Evolutionary conservation across 495 filamentous ascomycete species (phyloP).

Genomic region (Penicillium chermesinum): DNA sequence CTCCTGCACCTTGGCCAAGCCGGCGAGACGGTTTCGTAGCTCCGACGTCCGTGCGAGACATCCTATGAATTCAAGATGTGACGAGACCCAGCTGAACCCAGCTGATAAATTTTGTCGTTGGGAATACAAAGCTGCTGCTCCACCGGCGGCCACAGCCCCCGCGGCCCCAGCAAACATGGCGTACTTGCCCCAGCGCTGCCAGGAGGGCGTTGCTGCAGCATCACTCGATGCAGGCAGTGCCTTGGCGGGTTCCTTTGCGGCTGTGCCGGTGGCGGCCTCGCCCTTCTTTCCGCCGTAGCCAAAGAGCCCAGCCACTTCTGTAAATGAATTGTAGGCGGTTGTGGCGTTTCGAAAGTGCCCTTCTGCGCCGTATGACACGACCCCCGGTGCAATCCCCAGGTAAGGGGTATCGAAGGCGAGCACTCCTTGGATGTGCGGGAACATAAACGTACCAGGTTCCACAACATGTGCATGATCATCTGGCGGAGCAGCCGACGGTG

Average conservation of each 20-base stretch:
- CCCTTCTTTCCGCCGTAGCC: conserved; percentile 47
- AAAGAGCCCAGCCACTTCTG: conserved; percentile 54
- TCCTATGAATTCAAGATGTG: conserved; percentile 93
- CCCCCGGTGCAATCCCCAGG: conserved; percentile 81
- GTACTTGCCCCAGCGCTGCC: conserved; percentile 73
- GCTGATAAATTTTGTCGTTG: conserved; percentile 71
- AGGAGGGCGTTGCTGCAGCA: conserved; percentile 52
- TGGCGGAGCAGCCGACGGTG: conserved; percentile 8
- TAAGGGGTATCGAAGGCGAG: conserved; percentile 95
- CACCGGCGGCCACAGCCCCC: conserved; percentile 76
- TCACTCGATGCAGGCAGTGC: conserved; percentile 31
- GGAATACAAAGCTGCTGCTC: conserved; percentile 80
- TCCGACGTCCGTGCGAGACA: conserved; percentile 76
- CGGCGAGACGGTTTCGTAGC: conserved; percentile 57
- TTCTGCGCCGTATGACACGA: conserved; percentile 86
- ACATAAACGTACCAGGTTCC: conserved; percentile 47
- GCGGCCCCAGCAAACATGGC: conserved; percentile 80
- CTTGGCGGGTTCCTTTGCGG: conserved; percentile 12
- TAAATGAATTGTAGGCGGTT: conserved; percentile 63
- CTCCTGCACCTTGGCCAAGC: conserved; percentile 51
- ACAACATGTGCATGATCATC: conserved; percentile 22
- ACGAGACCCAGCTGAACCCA: conserved; percentile 73
- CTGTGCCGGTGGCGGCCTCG: conserved; percentile 13
- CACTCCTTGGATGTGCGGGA: conserved; percentile 71
- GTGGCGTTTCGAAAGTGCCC: conserved; percentile 72